Percentiles rank a stretch among this genome's conserved stretches.
Conservation (phyloP, 768 basidiomycete species). For the Pulveroboletus frians region DNA sequence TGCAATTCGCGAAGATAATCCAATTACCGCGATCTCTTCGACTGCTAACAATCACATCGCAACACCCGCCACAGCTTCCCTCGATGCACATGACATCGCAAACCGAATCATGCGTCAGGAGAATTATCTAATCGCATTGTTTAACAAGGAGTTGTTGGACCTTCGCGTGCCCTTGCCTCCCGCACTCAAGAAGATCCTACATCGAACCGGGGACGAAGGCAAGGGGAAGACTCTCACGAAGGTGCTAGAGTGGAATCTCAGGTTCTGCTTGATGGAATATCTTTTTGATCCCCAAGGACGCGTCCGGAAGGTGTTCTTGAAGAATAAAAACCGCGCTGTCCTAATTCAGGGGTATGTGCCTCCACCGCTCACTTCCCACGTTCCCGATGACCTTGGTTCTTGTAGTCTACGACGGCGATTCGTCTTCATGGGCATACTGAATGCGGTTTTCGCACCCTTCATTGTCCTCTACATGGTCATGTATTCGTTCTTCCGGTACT, state of each 20-base stretch:
- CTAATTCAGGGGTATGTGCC: slow-evolving; percentile 76
- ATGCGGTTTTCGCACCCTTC: slow-evolving; percentile 93
- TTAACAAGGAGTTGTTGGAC: slow-evolving; percentile 95
- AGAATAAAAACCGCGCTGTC: slow-evolving; percentile 69
- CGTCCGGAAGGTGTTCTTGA: slow-evolving; percentile 88
- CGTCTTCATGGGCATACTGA: slow-evolving; percentile 95
- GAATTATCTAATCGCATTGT: slow-evolving; percentile 95
- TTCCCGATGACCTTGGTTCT: slow-evolving; percentile 2
- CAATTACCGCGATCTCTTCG: slow-evolving; percentile 81
- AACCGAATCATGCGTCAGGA: slow-evolving; percentile 98
- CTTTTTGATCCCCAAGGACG: slow-evolving; percentile 86
- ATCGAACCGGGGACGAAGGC: slow-evolving; percentile 43
- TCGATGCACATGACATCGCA: slow-evolving; percentile 97
- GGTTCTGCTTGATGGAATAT: slow-evolving; percentile 94
- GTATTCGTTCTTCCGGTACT: slow-evolving; percentile 99
- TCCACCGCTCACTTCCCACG: not conserved
- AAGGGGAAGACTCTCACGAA: slow-evolving; percentile 80
- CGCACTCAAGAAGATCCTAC: slow-evolving; percentile 46
- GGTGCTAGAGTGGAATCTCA: slow-evolving; percentile 94
- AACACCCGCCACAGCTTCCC: slow-evolving; percentile 71
- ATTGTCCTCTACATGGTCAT: slow-evolving; percentile 94
- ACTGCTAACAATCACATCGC: slow-evolving; percentile 44
- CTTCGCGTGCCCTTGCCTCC: slow-evolving; percentile 75
- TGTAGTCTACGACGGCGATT: slow-evolving; percentile 75
- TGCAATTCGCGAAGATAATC: slow-evolving; percentile 88